Conservation (phyloP, 306 rosid genomes). For the Gastrolobium villosum region DNA sequence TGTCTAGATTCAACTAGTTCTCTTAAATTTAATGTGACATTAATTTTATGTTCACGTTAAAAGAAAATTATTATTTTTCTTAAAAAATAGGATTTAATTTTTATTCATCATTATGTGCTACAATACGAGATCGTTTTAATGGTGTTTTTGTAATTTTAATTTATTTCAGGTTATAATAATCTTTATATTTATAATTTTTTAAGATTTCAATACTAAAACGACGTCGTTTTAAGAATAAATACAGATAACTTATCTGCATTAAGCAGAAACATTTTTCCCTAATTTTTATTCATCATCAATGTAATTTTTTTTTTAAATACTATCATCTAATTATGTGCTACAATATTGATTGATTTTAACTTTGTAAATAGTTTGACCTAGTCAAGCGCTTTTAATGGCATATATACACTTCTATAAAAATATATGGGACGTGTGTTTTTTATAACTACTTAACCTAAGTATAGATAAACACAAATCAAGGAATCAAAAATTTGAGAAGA, state of each 20-base stretch:
- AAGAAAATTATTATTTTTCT: background rate
- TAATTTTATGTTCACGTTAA: constrained; percentile 2
- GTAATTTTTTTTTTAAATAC: background rate
- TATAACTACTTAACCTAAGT: background rate
- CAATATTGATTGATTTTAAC: background rate
- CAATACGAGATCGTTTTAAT: too few relatives aligned
- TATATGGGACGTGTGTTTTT: background rate
- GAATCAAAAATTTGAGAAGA: background rate
- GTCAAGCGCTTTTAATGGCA: background rate
- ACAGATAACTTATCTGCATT: too few relatives aligned
- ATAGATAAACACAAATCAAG: background rate
- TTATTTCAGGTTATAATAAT: too few relatives aligned
- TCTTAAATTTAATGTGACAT: background rate
- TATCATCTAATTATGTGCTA: background rate
- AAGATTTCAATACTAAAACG: too few relatives aligned
- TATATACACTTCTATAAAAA: background rate
- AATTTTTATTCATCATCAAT: background rate
- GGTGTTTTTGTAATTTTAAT: too few relatives aligned
- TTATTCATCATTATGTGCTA: background rate
- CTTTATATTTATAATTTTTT: too few relatives aligned
- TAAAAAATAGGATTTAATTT: background rate
- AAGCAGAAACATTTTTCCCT: too few relatives aligned
- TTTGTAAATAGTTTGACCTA: background rate
- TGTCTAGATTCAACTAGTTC: background rate
- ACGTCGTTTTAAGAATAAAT: too few relatives aligned